Evolutionary conservation across 805 yeast species (phyloP), one percentile per base, ranked within the genome.

Genomic region (Isabelozyma gotoi): DNA sequence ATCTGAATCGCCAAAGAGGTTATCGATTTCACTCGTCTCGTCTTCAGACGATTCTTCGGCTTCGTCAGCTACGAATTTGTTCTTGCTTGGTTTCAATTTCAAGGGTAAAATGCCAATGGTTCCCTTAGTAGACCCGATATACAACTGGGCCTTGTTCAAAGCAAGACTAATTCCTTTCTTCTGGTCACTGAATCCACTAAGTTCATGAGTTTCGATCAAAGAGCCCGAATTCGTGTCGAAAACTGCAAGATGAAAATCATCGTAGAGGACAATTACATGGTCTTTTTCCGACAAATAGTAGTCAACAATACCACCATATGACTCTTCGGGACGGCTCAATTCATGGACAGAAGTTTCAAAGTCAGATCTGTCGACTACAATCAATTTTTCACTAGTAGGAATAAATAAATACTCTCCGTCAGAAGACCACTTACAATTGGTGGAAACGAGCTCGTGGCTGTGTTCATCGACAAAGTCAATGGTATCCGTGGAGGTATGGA

Each of bases 351-450:
- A 17, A 16, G 43, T 29, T 29, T 38, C 33, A 72, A 72, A 74
- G 44, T 71, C 59, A 17, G 60, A 53, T 42, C 79, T 60, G 43
- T 66, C 61, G 0, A 79, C 68, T 40, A 71, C 72, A 38, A 84
- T 71, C 2, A 72, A 64, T 37, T 71, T 66, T 16, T 73, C 65
- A 31, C 70, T 65, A 5, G 84, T 68, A 2, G 96, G 90, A 15
- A 88, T 55, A 2, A 90, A 88, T 38, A 89, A 68, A n/a, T 70
- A 60, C 41, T 78, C 78, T 14, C 96, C 96, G 41, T 76, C 71
- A 2, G 85, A 78, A 44, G 81, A 78, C 96, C 96, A 89, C 31
- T 76, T 78, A 2, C 81, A 74, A 34, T 75, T 76, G 0, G 87
- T 74, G 19, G 82, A 65, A 1, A 77, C 57, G 35, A 77, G 62